Evolutionary conservation across 148 eudicot genomes (phyloP).

Genomic region (Nepenthes mirabilis): DNA sequence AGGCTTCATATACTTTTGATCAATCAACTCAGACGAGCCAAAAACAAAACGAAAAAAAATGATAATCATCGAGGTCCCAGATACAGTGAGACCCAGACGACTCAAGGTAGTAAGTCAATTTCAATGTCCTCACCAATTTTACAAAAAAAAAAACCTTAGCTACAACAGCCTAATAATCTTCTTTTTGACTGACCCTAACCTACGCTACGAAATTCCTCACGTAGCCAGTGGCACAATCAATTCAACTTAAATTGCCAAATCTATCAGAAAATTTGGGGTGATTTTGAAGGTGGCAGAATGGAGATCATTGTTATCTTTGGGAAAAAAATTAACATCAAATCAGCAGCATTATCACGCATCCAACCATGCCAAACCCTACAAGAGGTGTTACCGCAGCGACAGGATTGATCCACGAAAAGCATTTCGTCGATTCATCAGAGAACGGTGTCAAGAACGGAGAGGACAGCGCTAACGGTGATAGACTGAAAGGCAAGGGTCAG

Average conservation of each 20-base stretch:
- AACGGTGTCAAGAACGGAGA: conserved; percentile 29
- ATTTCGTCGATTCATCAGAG: conserved; percentile 33
- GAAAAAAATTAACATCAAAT: conserved; percentile 31
- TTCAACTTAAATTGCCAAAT: conserved; percentile 60
- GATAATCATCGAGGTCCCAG: conserved; percentile 97
- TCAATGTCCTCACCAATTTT: conserved; percentile 76
- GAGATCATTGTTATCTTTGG: conserved; percentile 15
- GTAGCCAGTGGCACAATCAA: conserved; percentile 89
- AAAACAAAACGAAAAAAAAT: conserved; percentile 73
- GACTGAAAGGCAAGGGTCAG: conserved; percentile 53
- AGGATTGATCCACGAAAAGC: conserved; percentile 43
- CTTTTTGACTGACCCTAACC: conserved; percentile 57
- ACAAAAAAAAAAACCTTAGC: conserved; percentile 46
- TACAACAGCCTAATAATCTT: conserved; percentile 75
- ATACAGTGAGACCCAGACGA: conserved; percentile 97
- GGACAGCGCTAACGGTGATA: conserved; percentile 11
- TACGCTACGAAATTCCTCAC: conserved; percentile 87
- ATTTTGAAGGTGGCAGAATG: conserved; percentile 35
- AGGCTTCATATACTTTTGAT: conserved; percentile 96
- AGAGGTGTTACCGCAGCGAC: conserved; percentile 57
- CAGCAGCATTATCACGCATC: conserved; percentile 26
- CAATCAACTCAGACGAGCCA: conserved; percentile 82
- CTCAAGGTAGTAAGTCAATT: conserved; percentile 62
- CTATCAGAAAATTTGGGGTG: conserved; percentile 63
- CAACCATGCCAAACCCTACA: conserved; percentile 54